These are phyloP conservation scores for Ramaria sp. DNA, from an alignment of 768 basidiomycete genomes.

Conservation along the genomic window DNA sequence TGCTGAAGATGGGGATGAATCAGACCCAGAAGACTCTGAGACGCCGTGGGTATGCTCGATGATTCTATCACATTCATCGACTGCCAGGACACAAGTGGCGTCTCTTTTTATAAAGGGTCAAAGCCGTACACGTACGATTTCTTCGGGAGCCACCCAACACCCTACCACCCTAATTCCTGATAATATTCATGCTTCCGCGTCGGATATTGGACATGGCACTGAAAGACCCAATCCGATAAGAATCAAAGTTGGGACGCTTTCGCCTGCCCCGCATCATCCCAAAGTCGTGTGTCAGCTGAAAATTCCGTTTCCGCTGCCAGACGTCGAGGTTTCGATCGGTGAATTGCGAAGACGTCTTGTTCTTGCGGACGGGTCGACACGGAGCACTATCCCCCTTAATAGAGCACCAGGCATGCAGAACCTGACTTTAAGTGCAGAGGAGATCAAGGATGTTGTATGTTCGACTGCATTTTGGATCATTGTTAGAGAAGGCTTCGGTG, in stretches of 20 bases:
- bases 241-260: conserved; percentile 73
- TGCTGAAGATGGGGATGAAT: conserved; percentile 38
- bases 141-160: not conserved
- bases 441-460: conserved; percentile 87
- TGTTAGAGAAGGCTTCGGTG: conserved; percentile 87
- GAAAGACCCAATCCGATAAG: conserved; percentile 10
- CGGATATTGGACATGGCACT: conserved; percentile 7
- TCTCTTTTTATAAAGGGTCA: not conserved
- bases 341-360: conserved; percentile 38
- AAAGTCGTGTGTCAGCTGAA: conserved; percentile 89
- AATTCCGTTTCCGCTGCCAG: conserved; percentile 80
- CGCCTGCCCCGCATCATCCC: conserved; percentile 92
- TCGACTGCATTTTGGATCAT: conserved; percentile 86
- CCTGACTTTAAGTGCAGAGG: conserved; percentile 71
- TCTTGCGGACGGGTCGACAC: conserved; percentile 18
- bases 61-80: conserved; percentile 27
- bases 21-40: conserved; percentile 93
- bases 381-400: conserved; percentile 2
- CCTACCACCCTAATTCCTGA: not conserved
- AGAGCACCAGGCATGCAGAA: conserved; percentile 22
- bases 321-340: conserved; percentile 61
- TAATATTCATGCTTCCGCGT: conserved; percentile 9
- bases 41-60: conserved; percentile 93
- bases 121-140: not conserved
- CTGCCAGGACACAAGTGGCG: not conserved